Base-by-base conservation (phyloP, 495 filamentous ascomycete species). In the Tirmania nivea region DNA sequence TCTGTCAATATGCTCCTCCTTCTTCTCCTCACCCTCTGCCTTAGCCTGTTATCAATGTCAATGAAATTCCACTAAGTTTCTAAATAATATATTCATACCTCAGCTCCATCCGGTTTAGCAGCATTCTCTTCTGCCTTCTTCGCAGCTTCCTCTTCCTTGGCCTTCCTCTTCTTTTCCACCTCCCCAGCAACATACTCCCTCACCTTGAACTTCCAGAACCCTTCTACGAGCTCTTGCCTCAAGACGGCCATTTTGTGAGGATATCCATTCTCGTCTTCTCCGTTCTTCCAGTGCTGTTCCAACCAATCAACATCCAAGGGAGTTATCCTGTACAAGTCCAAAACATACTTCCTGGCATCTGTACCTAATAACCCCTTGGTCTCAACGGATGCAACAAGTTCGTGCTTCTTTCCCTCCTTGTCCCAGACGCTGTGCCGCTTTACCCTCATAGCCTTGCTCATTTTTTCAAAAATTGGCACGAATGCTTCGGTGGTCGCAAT, bases 391-490 rank as follows among this genome's bases (percentile, higher is more conserved):
- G 81, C 85, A 67, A 95, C 92, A 11, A 99, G 76, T 34, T 95
- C 85, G 63, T 92, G 86, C 17, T 81, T 78, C 70, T 86, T 82
- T 59, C 76, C 77, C 53, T 94, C 84, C 72, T 94, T 96, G 69
- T 99, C 92, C 92, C 92, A 99, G 21, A 96, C 92, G 25, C 86
- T 70, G 67, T 99, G 92, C 70, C 81, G 83, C 78, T 99, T 96
- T 55, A 94, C 80, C 39, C 77, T 77, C 55, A 95, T 73, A 16
- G 82, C 75, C 67, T 85, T 84, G 34, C 87, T 93, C 16, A 96
- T 75, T 71, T 89, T 86, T 66, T 83, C 80, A 61, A 99, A 99
- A 14, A 84, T 73, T 25, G 84, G 70, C 2, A 78, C 78, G 62
- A 99, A 99, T 37, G 77, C 75, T 62, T 88, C 76, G 63, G 94